A percentile compares a stretch with the other conserved stretches of the same genome.
phyloP scores from a whole-genome alignment of 169 alveolate species.

The Cryptosporidium tyzzeri region DNA sequence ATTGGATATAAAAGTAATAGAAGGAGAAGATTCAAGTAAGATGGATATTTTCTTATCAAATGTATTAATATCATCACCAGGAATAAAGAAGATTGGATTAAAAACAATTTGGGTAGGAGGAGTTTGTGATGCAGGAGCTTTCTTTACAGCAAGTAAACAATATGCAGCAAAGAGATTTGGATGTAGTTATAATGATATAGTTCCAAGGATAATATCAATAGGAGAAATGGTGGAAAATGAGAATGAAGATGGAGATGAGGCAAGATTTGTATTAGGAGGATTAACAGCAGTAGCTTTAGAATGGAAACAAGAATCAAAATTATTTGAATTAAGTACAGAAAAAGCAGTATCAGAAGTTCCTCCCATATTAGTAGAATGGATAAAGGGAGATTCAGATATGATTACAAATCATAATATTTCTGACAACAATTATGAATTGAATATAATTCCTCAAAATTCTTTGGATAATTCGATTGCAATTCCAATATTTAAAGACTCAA shows the following conservation, averaged over 20 bases:
- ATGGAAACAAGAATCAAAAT: constrained; percentile 34
- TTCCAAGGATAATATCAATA: constrained; percentile 26
- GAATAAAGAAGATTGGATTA: constrained; percentile 2
- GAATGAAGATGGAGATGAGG: constrained; percentile 8
- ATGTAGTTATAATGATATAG: constrained; percentile 46
- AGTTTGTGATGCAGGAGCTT: constrained; percentile 51
- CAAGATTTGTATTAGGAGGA: constrained; percentile 40
- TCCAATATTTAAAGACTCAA: constrained; percentile 36
- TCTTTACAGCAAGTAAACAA: constrained; percentile 59
- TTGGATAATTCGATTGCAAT: constrained; percentile 37
- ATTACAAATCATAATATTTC: constrained; percentile 13
- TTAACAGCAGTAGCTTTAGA: constrained; percentile 41
- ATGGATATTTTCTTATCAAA: constrained; percentile 21
- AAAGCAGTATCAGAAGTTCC: constrained; percentile 52
- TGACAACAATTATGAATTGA: constrained; percentile 37
- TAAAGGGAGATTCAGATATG: background rate
- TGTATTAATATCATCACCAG: constrained; percentile 9
- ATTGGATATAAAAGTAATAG: background rate
- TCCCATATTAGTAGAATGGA: constrained; percentile 18
- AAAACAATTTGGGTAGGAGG: constrained; percentile 51
- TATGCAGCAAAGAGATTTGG: constrained; percentile 30
- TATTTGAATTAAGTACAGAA: constrained; percentile 37
- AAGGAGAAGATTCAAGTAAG: background rate
- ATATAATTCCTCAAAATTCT: constrained; percentile 37
- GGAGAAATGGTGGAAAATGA: constrained; percentile 1